Percentiles rank a stretch among this genome's conserved stretches.
Conservation (phyloP, 306 rosid genomes). For the Rosa persica region DNA sequence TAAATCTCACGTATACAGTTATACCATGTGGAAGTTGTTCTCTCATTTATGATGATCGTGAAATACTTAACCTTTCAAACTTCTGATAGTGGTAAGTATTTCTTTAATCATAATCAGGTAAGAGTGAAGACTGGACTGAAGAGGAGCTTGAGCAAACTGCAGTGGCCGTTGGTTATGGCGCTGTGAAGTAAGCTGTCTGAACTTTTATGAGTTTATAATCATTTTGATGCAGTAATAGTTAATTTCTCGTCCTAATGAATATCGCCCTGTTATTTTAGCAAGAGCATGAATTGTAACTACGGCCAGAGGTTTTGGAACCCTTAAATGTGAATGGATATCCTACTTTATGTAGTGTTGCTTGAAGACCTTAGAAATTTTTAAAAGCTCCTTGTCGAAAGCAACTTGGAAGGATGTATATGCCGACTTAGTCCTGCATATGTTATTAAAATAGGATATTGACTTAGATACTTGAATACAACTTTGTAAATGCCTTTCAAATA, state of each 20-base stretch:
- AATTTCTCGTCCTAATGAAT: not conserved
- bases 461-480: constrained; percentile 6
- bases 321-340: not conserved
- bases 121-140: constrained; percentile 63
- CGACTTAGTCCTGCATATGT: not conserved
- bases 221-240: not conserved
- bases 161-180: constrained; percentile 87
- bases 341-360: not conserved
- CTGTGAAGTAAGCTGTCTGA: constrained; percentile 77
- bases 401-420: not conserved
- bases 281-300: not conserved
- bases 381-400: not conserved
- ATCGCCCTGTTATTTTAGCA: not conserved
- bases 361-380: not conserved
- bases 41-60: not conserved
- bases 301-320: not conserved
- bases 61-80: constrained; percentile 18
- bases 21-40: not conserved
- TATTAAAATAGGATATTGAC: not conserved
- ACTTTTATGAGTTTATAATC: constrained; percentile 6
- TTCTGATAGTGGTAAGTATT: constrained; percentile 14
- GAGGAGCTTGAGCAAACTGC: constrained; percentile 77
- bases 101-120: constrained; percentile 38
- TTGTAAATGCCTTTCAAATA: not conserved
- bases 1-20: not conserved